These are phyloP conservation scores for Euphorbia celastroides DNA, from an alignment of 441 rosid species.

Conservation along the genomic window DNA sequence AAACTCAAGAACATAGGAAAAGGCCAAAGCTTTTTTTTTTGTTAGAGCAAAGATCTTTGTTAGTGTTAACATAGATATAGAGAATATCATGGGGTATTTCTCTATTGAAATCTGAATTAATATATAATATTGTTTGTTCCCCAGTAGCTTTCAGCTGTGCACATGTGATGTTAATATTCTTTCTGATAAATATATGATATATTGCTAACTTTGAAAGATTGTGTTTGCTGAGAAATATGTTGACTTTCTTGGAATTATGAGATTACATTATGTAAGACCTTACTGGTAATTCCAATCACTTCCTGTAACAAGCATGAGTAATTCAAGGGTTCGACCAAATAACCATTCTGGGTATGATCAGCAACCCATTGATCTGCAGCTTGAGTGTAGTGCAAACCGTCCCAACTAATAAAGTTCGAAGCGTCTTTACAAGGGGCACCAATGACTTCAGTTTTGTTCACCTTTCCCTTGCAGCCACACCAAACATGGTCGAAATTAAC, in stretches of 20 bases:
- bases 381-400: conserved; percentile 82
- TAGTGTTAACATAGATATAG: background rate
- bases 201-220: background rate
- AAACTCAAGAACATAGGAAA: too few species aligned
- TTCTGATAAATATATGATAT: background rate
- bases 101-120: background rate
- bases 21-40: too few species aligned
- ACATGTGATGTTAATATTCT: background rate
- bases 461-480: conserved; percentile 64
- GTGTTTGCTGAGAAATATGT: too few species aligned
- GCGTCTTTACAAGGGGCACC: conserved; percentile 65
- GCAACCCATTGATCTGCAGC: conserved; percentile 75
- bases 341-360: conserved; percentile 51
- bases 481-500: conserved; percentile 67
- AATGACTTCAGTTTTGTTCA: conserved; percentile 47
- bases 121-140: background rate
- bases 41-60: background rate
- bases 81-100: background rate
- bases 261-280: too few species aligned
- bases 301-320: conserved; percentile 59
- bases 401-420: conserved; percentile 63
- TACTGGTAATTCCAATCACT: conserved; percentile 7
- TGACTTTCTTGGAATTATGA: too few species aligned
- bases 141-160: background rate
- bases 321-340: conserved; percentile 62